Evolutionary conservation across 192 early-diverging fungal species (phyloP).

Genomic region (Backusella psychrophila): DNA sequence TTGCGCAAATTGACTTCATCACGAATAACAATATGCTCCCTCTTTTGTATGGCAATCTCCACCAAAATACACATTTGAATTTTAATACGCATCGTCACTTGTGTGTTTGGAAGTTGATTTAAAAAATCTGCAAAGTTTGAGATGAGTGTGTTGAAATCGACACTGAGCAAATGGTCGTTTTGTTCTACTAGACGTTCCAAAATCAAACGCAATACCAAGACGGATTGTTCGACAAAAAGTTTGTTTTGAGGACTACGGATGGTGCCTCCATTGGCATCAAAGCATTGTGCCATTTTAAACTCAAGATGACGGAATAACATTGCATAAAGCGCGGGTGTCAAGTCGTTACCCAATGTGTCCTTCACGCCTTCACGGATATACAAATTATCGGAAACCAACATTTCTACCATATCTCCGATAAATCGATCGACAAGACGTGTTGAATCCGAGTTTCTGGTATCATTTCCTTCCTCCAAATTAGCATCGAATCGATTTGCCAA

Average conservation of each 20-base stretch:
- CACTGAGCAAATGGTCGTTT: conserved; percentile 47
- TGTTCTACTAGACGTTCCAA: conserved; percentile 62
- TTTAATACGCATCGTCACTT: conserved; percentile 58
- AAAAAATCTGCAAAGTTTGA: conserved; percentile 65
- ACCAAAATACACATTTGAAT: conserved; percentile 71
- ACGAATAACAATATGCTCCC: conserved; percentile 65
- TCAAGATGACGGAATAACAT: conserved; percentile 59
- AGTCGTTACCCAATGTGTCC: conserved; percentile 75
- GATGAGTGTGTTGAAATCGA: conserved; percentile 69
- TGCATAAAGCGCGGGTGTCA: conserved; percentile 63
- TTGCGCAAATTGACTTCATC: conserved; percentile 71
- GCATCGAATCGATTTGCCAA: conserved; percentile 18
- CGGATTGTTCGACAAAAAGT: conserved; percentile 67
- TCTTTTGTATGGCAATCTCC: conserved; percentile 67
- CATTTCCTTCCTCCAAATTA: background rate
- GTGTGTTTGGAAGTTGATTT: conserved; percentile 48
- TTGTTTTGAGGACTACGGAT: conserved; percentile 51
- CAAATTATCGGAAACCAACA: conserved; percentile 70
- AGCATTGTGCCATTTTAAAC: conserved; percentile 55
- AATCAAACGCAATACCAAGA: conserved; percentile 65
- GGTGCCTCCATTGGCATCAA: conserved; percentile 57
- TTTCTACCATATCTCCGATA: conserved; percentile 66
- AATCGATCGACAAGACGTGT: conserved; percentile 61
- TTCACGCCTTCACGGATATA: conserved; percentile 74
- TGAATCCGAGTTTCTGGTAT: background rate